Evolutionary conservation across 2,329 filamentous ascomycete species (phyloP), one percentile per base, ranked within the genome.

Genomic region (Pseudogymnoascus sp.): DNA sequence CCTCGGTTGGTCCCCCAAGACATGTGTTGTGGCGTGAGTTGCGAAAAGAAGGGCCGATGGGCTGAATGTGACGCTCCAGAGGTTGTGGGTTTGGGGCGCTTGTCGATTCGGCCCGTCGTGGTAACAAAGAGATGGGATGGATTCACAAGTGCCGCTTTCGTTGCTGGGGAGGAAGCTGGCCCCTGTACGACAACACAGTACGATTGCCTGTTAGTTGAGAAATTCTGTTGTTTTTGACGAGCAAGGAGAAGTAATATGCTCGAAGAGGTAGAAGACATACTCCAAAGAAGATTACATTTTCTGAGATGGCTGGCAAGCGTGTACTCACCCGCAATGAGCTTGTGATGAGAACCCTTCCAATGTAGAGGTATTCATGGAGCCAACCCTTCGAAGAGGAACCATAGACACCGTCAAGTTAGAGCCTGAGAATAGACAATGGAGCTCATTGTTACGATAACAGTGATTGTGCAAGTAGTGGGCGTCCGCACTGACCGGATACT

Each of bases 21-120:
- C 25, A 56, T 3, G 28, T 56, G 34, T 56, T 36, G 16, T 56
- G 49, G 49, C 16, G 28, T 8, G 49, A 16, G 49, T 18, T 21
- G 28, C 49, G 28, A 56, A 36, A 53, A 56, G 46, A 56, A 34
- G 49, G 49, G 49, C 49, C 49, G 16, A 56, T 56, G 49, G 9
- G 28, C n/a, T 21, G 28, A 18, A 56, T 34, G 49, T 11, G 5
- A 36, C 7, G n/a, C 28, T 8, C 28, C n/a, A 12, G 28, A 36
- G 49, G 11, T 7, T 14, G 9, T 25, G 43, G 21, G 21, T 49
- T n/a, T 9, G 2, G 12, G 42, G 21, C 28, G 25, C 5, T 34
- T n/a, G 11, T 56, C 11, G 28, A 56, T 56, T 34, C 28, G 28
- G 49, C 28, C 28, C 28, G 16, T 56, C 5, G 12, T 56, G 9